Base-by-base conservation (phyloP, 352 stramenopile genomes). In the Nothophytophthora sp. region DNA sequence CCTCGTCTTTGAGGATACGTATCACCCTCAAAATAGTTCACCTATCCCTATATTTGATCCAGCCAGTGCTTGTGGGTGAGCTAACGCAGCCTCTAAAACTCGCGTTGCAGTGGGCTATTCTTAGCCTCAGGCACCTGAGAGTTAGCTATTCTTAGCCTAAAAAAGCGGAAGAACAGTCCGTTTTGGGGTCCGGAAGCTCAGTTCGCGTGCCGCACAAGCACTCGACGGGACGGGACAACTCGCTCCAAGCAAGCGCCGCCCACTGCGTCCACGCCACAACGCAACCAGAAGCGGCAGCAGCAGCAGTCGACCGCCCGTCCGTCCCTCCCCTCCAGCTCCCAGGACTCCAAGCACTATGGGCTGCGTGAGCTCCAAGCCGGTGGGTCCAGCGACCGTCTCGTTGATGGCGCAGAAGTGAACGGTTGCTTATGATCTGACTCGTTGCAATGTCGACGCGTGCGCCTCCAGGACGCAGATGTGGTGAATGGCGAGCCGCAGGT, bases 281-380 rank as follows among this genome's bases (percentile, higher is more conserved):
- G 45, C 59, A 69, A 70, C 49, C 28, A 54, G 55, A 68, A 61
- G 39, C 38, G 47, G 33, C 52, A 20, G 43, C 46, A 6, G 12
- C 27, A 60, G 35, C 64, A 70, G 37, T 48, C 51, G 35, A 64
- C 47, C 47, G 39, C 56, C 36, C 34, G 52, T 45, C 41, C 22
- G 19, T 36, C 32, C 3, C 30, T 13, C 22, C 43, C 29, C 23
- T 34, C 27, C 6, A 55, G 22, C 22, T 38, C 34, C 20, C 37
- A 35, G 27, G 55, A 46, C n/a, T 47, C 41, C 29, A 42, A 53
- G 12, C 22, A 60, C 33, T 44, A 90, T 90, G 80, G 80, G 80
- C 66, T 90, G 80, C 60, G 73, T 76, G n/a, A 88, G 45, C 51
- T 88, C 80, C 61, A 90, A 90, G 59, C 67, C 70, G 39, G 78